Base-by-base conservation (phyloP, 2,329 filamentous ascomycete genomes). In the Fusarium pseudonygamai region DNA sequence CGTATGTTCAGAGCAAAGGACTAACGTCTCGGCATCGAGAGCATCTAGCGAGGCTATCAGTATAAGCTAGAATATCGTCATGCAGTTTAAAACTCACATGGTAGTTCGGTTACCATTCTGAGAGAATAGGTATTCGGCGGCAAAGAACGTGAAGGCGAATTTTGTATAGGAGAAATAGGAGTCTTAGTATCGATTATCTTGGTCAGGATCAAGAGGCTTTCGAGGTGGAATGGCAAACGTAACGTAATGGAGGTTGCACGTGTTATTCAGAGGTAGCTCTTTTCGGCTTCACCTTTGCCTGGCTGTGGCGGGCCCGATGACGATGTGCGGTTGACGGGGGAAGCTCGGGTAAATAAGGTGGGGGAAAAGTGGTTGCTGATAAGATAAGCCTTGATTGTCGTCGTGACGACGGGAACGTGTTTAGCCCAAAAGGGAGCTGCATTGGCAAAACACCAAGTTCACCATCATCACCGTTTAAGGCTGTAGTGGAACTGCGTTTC, bases 1-100 rank as follows among this genome's bases (percentile, higher is more conserved):
- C 28, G 32, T 42, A 49, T 53, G 24, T 37, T 26, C 42, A 46
- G 16, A 26, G 34, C 16, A 50, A 28, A n/a, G 40, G 47, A 83
- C 87, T 79, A 79, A 96, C 93, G 93, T 97, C 87, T 99, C 96
- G 79, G 96, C 96, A 85, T 99, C 96, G 77, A 97, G 95, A 80
- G 96, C 96, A 87, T 98, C 96, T 98, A 66, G 20, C 42, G 46
- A 42, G 61, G 50, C 46, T 26, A 60, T 78, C n/a, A 77, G 72
- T 59, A 61, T 28, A 47, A 24, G 20, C 15, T 32, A 14, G 32
- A 45, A 40, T 22, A 28, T 36, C 18, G 60, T 67, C 53, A 67
- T 46, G 60, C 63, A 68, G 56, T 68, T 68, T 22, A 57, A 63
- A 74, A 78, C 84, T 83, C 78, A 87, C 85, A 87, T 77, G 85